Base-by-base conservation (phyloP, 148 eudicot genomes). In the Diospyros kaki region DNA sequence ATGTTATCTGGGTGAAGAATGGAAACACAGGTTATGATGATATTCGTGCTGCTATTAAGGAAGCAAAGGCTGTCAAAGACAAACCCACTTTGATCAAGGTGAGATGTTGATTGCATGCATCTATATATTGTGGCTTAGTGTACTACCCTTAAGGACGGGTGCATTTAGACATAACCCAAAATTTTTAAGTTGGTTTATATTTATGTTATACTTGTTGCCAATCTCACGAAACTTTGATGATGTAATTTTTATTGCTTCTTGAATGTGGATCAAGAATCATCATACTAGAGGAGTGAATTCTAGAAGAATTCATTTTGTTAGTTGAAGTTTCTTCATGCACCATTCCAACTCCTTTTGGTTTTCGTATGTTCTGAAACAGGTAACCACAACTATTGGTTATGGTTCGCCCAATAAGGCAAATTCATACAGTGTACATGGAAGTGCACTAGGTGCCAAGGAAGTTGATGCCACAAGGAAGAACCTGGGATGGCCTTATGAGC, bases 341-440 rank as follows among this genome's bases (percentile, higher is more conserved):
- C 63, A 15, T 71, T 71, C 62, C 42, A 71, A 15, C 38, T 17
- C 2, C 43, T 18, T n/a, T 41, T 13, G 6, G 4, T 28, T 73
- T 48, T 55, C 28, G 0, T 0, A 66, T 72, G 17, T 59, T 55
- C 58, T 64, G 28, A 41, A 15, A 46, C 88, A 95, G 99, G 93
- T 95, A 72, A 95, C 99, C 15, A 95, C 99, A 66, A 92, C 99
- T 8, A 95, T 95, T 68, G 99, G 99, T 71, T 95, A 64, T 76
- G 99, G 99, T 45, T 92, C 99, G 66, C 99, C 99, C 10, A 95
- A 95, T 84, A 95, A 95, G 81, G 85, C 99, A 14, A 95, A 95
- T 86, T 91, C 99, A 62, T 92, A 95, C 86, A 89, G 96, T 71
- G 99, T 92, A n/a, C 99, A 95, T 51, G 99, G 99, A 68, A 80